Evolutionary conservation across 352 stramenopile genomes (phyloP), one percentile per base, ranked within the genome.

Genomic region (Pythium insidiosum): DNA sequence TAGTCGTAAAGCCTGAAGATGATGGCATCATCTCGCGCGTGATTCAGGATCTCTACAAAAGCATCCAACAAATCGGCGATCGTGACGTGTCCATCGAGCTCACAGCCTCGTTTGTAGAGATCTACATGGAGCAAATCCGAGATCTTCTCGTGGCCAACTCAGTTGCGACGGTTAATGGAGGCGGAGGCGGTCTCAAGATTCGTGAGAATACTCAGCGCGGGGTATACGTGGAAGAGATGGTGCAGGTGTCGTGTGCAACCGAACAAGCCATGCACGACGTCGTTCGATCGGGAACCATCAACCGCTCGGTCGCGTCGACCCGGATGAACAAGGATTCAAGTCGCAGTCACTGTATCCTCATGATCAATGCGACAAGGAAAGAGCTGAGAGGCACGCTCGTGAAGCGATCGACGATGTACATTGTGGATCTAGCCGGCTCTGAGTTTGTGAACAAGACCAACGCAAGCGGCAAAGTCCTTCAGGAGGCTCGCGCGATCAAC

Each of bases 321-420:
- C 60, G 81, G 13, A 96, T 97, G 85, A 97, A 97, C 55, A 88
- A 95, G 53, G 71, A 86, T 42, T 86, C 72, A 44, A 87, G 77
- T 61, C 69, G 72, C n/a, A 87, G 73, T 26, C 76, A 89, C 56
- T 74, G 63, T 12, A 81, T 86, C 28, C 44, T 89, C 7, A 85
- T 80, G 63, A 72, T 89, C 25, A 61, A 61, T 18, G 57, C 16
- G 41, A 58, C 26, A 25, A 51, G 41, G 10, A 55, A 48, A 47
- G 33, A 75, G 42, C 18, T 39, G 31, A 43, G 35, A 18, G 47
- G 33, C 44, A 53, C 47, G 1, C 40, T 56, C 16, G 34, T 71
- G 13, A 74, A 66, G 55, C 57, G 58, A 23, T 73, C 71, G 7
- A 88, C 53, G 11, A 86, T 88, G 73, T 86, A 85, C 38, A 75